Evolutionary conservation across 768 basidiomycete species (phyloP), one percentile per base, ranked within the genome.

Genomic region (Pleurotus citrinopileatus): DNA sequence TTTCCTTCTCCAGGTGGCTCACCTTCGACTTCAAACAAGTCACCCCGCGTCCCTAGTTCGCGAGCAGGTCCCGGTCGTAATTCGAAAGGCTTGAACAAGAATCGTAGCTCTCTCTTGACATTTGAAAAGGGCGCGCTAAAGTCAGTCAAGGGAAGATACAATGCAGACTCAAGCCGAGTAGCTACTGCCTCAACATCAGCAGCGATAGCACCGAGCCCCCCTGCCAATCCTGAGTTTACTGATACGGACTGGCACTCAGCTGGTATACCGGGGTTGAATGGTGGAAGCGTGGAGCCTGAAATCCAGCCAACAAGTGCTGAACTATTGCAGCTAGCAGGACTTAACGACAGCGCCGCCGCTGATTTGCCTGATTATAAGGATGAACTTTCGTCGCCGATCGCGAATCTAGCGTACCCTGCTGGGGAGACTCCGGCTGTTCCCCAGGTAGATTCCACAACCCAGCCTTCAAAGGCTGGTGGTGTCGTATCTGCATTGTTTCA

Each of bases 321-420:
- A 56, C 65, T 86, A 25, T 67, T 85, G 37, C 60, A 73, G 52
- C 57, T 81, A 42, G 83, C 81, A 13, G 84, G 83, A 13, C 60
- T 79, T 17, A 65, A 76, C 46, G 19, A 57, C 8, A 56, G 65
- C 26, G 72, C 65, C 26, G 73, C 65, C 1, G 71, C 75, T 22
- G 63, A 57, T 0, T 74, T 88, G 22, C 70, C 80, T 6, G 84
- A 85, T 57, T 87, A 81, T 57, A 82, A 85, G 43, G 55, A 61
- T 43, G 55, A 57, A 17, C 40, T 52, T 36, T 20, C 59, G 40
- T 20, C 48, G 17, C 17, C 42, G 29, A 43, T 55, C 4, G 6
- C 55, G n/a, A 13, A 40, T 20, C 34, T 42, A 10, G 37, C 53
- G 27, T 45, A 46, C 47, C 20, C 36, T 52, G 42, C 34, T 43